Base-by-base conservation (phyloP, 2,329 filamentous ascomycete species). In the Metarhizium brunneum region DNA sequence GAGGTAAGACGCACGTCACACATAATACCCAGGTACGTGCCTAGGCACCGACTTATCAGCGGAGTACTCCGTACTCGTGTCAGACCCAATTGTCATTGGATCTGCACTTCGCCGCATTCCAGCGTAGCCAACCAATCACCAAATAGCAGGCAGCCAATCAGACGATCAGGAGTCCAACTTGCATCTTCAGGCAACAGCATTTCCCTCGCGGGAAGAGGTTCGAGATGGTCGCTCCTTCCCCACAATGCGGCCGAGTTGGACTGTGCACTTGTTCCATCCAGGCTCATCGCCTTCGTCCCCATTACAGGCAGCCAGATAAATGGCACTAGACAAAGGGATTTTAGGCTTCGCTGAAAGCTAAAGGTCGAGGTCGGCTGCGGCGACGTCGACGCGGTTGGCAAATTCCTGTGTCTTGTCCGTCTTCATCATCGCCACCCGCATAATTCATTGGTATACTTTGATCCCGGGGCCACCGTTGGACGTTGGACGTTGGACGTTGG, bases 161-260 rank as follows among this genome's bases (percentile, higher is more conserved):
- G 48, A 56, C 29, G 16, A 36, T 10, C 43, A 40, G 52, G 4
- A 30, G 18, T 20, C 20, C 25, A 42, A 14, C 42, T 18, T 36
- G 16, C 47, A n/a, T 6, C 29, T 54, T 52, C 54, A 60, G 59
- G 59, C 59, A 60, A 57, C 59, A 60, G 57, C 57, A 59, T 60
- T 60, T 53, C 48, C 2, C 11, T 18, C 20, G 30, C 36, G 13
- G 52, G 18, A 7, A 45, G n/a, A 45, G n/a, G 47, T 16, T 30
- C 32, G 35, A 54, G n/a, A 32, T 18, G 40, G n/a, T 13, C 47
- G 48, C 42, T 45, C 47, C 38, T 52, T 52, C 54, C 49, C 53
- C 53, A 38, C 47, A 32, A 53, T 42, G 47, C 35, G 53, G 25
- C 18, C 36, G 35, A 48, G 43, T 14, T 30, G 45, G 45, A 48